phyloP scores from a whole-genome alignment of 768 basidiomycete genomes.

The Suillus decipiens region DNA sequence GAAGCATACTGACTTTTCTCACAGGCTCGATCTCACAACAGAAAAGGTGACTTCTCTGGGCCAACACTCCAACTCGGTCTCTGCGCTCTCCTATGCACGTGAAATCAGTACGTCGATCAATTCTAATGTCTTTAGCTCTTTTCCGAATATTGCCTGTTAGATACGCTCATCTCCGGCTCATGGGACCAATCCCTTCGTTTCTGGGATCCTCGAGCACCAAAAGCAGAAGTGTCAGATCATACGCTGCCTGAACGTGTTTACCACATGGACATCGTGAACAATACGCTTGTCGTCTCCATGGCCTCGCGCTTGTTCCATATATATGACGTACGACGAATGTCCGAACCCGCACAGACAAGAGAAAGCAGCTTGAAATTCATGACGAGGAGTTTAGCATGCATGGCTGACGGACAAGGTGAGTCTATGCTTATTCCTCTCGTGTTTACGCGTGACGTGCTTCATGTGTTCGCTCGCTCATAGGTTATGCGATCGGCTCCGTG shows the following conservation, averaged over 20 bases:
- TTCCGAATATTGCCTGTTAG: conserved; percentile 37
- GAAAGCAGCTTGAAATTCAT: conserved; percentile 96
- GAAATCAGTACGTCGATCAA: conserved; percentile 55
- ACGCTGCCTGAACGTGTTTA: conserved; percentile 84
- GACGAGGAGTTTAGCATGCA: conserved; percentile 89
- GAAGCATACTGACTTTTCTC: conserved; percentile 1
- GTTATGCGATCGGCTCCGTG: conserved; percentile 91
- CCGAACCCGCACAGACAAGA: conserved; percentile 70
- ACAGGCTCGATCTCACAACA: conserved; percentile 73
- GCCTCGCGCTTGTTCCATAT: conserved; percentile 89
- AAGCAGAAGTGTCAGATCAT: conserved; percentile 57
- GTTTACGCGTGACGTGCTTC: neutral
- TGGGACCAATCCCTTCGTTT: conserved; percentile 91
- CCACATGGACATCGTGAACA: conserved; percentile 73
- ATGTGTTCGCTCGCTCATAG: conserved; percentile 38
- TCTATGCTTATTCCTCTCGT: neutral
- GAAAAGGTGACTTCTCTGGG: conserved; percentile 78
- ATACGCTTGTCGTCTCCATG: conserved; percentile 90
- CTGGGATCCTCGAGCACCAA: conserved; percentile 77
- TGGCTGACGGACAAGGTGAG: conserved; percentile 89
- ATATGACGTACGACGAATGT: conserved; percentile 83
- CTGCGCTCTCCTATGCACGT: conserved; percentile 69
- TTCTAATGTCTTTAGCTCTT: neutral
- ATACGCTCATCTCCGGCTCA: conserved; percentile 78
- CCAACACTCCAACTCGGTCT: conserved; percentile 79